These are phyloP conservation scores for Cyphellophora europaea DNA, from an alignment of 2,329 filamentous ascomycete species.

Conservation along the genomic window DNA sequence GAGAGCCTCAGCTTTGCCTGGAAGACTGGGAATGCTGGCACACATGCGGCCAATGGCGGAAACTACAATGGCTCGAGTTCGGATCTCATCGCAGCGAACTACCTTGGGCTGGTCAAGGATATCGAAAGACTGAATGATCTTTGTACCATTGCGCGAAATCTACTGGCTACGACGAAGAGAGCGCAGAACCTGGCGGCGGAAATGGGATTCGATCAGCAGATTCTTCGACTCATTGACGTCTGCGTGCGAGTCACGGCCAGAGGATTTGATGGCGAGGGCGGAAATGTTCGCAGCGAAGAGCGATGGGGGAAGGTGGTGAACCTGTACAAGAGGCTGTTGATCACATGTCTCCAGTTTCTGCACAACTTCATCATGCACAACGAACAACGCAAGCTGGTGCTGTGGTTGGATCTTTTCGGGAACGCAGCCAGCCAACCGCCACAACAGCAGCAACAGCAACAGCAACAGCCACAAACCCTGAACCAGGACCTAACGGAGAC, in stretches of 20 bases:
- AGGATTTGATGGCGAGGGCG: constrained; percentile 51
- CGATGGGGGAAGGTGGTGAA: constrained; percentile 58
- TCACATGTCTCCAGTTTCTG: constrained; percentile 56
- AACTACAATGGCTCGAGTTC: constrained; percentile 25
- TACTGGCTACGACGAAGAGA: constrained; percentile 50
- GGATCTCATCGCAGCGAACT: constrained; percentile 52
- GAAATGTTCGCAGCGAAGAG: constrained; percentile 50
- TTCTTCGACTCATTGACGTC: constrained; percentile 53
- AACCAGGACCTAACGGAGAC: constrained; percentile 1
- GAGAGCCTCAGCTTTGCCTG: constrained; percentile 54
- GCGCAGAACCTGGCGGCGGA: constrained; percentile 56
- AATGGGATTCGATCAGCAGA: constrained; percentile 50
- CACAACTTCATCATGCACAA: constrained; percentile 60
- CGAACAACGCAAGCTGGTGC: constrained; percentile 54
- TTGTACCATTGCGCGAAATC: constrained; percentile 52
- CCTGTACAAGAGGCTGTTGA: constrained; percentile 56
- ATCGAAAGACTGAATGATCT: constrained; percentile 54
- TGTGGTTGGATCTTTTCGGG: constrained; percentile 58
- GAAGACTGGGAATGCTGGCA: constrained; percentile 36
- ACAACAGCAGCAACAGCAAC: neutral
- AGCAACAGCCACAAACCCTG: neutral
- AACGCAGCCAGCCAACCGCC: constrained; percentile 31
- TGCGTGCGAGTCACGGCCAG: constrained; percentile 56
- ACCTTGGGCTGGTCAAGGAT: constrained; percentile 50
- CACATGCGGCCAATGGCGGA: neutral